These are phyloP conservation scores for Beta macrorhiza DNA, from an alignment of 179 eudicot species.

Conservation along the genomic window DNA sequence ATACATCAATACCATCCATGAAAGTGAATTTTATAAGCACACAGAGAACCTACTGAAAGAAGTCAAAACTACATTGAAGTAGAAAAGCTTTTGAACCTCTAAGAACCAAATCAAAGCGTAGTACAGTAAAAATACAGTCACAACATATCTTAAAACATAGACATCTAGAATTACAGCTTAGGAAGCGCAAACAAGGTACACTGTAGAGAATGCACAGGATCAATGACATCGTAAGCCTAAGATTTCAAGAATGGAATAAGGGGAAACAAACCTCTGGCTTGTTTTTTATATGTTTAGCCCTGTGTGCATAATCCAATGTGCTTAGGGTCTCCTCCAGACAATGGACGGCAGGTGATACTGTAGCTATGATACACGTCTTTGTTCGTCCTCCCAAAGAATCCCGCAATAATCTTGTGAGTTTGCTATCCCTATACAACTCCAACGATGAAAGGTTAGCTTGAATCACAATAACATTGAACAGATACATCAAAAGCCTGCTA, in stretches of 20 bases:
- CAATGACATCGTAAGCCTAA: neutral
- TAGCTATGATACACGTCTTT: constrained; percentile 98
- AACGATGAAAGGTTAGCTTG: constrained; percentile 16
- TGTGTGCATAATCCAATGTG: constrained; percentile 93
- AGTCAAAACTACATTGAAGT: neutral
- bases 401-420: constrained; percentile 93
- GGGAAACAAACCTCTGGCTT: constrained; percentile 77
- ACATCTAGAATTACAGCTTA: neutral
- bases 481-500: neutral
- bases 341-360: constrained; percentile 98
- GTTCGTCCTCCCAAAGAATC: constrained; percentile 97
- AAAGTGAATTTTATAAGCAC: neutral
- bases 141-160: neutral
- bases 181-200: neutral
- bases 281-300: constrained; percentile 90
- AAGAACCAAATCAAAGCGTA: neutral
- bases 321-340: constrained; percentile 96
- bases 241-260: neutral
- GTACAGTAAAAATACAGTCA: neutral
- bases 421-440: constrained; percentile 70
- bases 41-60: neutral
- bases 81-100: neutral
- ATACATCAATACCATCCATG: neutral
- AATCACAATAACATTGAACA: neutral
- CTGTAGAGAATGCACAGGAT: neutral